These are phyloP conservation scores for Collybiopsis confluens DNA, from an alignment of 768 basidiomycete genomes.

Conservation along the genomic window DNA sequence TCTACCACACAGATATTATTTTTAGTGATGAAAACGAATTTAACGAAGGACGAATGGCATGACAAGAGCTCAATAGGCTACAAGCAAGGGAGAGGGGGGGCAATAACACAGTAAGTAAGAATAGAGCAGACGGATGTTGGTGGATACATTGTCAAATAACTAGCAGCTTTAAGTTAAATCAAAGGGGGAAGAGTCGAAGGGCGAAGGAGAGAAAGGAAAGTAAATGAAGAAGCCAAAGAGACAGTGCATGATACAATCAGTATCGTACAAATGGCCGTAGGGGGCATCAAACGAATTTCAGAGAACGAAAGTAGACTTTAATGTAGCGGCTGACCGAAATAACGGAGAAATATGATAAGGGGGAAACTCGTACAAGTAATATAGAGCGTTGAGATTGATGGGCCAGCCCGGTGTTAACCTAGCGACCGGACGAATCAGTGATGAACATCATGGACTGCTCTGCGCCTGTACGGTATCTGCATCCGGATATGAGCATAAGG, in stretches of 20 bases:
- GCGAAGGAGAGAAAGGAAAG: not conserved
- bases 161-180: too few species aligned
- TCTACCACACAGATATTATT: too few species aligned
- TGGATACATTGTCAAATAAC: too few species aligned
- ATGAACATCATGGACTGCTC: not conserved
- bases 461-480: not conserved
- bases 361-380: constrained; percentile 2
- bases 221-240: not conserved
- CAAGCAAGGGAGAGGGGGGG: too few species aligned
- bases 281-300: not conserved
- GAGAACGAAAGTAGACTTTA: not conserved
- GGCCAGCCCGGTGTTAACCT: too few species aligned
- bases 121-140: too few species aligned
- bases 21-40: too few species aligned
- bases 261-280: not conserved
- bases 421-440: not conserved
- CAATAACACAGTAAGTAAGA: too few species aligned
- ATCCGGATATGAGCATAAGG: not conserved
- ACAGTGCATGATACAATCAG: constrained; percentile 1
- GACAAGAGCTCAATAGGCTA: too few species aligned
- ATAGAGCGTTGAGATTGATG: not conserved
- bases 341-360: not conserved
- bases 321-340: not conserved
- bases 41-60: too few species aligned
- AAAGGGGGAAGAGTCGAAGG: not conserved